A percentile compares a stretch with the other conserved stretches of the same genome.
Conservation (phyloP, 345 rosid genomes). For the Rhodomyrtus tomentosa region DNA sequence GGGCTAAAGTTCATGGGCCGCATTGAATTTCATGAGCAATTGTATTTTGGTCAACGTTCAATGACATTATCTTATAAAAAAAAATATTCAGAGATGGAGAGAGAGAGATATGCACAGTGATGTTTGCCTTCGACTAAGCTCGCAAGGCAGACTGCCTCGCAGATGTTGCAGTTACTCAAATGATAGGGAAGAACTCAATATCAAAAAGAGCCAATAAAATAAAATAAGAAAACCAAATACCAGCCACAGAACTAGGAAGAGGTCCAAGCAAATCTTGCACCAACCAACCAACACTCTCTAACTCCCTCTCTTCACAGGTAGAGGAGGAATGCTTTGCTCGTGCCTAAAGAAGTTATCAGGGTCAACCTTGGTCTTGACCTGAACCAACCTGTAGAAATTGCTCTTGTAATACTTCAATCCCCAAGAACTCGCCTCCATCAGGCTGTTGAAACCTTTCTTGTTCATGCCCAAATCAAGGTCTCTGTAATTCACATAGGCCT, state of each 20-base stretch:
- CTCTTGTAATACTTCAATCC: conserved; percentile 39
- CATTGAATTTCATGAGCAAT: too few species aligned
- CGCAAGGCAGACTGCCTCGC: background rate
- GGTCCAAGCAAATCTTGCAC: background rate
- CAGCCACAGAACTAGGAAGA: background rate
- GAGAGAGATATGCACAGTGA: background rate
- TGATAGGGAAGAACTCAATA: background rate
- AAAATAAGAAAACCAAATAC: background rate
- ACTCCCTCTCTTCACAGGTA: background rate
- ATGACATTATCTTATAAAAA: background rate
- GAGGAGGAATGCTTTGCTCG: conserved; percentile 54
- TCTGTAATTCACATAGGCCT: conserved; percentile 50
- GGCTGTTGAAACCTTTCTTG: conserved; percentile 13
- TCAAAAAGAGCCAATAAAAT: background rate
- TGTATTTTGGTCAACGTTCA: too few species aligned
- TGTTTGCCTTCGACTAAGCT: background rate
- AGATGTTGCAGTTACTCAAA: background rate
- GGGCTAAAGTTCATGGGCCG: too few species aligned
- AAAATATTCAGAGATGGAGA: background rate
- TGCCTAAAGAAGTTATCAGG: conserved; percentile 50
- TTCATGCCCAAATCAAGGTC: conserved; percentile 51
- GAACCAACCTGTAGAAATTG: conserved; percentile 33
- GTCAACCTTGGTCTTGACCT: conserved; percentile 40
- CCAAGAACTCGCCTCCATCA: conserved; percentile 28
- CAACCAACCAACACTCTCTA: background rate